Conservation (phyloP, 1,284 basidiomycete species). For the Inonotus hispidus region DNA sequence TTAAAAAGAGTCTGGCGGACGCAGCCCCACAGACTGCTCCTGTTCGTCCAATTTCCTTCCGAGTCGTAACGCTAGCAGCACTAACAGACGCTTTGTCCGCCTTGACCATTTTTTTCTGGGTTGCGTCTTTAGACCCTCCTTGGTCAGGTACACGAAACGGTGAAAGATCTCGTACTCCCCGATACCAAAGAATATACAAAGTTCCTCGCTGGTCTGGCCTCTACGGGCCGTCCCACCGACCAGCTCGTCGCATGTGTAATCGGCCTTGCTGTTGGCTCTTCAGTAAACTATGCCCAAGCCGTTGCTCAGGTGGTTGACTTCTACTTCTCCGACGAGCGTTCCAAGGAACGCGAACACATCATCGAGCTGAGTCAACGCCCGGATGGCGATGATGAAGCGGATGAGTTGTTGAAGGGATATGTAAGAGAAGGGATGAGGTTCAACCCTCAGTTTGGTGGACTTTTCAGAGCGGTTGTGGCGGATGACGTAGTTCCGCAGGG, state of each 20-base stretch:
- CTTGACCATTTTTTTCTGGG: constrained; percentile 20
- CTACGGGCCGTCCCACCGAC: constrained; percentile 36
- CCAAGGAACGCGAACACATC: constrained; percentile 27
- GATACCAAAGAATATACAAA: constrained; percentile 34
- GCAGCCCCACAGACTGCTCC: constrained; percentile 16
- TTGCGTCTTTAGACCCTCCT: constrained; percentile 21
- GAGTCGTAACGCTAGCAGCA: not conserved
- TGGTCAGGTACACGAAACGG: constrained; percentile 13
- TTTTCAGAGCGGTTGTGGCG: constrained; percentile 38
- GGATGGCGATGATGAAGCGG: constrained; percentile 28
- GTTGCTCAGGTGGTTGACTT: constrained; percentile 25
- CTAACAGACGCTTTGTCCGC: constrained; percentile 5
- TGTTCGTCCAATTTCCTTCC: constrained; percentile 1
- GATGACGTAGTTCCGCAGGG: constrained; percentile 32
- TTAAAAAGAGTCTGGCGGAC: constrained; percentile 18
- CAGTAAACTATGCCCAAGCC: constrained; percentile 41
- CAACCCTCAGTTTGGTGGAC: constrained; percentile 34
- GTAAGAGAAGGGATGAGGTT: constrained; percentile 48
- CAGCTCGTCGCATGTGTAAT: constrained; percentile 42
- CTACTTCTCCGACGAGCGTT: constrained; percentile 21
- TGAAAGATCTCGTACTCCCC: constrained; percentile 29
- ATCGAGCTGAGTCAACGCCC: constrained; percentile 31
- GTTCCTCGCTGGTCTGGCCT: constrained; percentile 40
- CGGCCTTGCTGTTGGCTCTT: constrained; percentile 42
- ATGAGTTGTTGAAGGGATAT: constrained; percentile 42